These are phyloP conservation scores for Crithidia brevicula DNA, from an alignment of 208 protist genomes.

Conservation along the genomic window DNA sequence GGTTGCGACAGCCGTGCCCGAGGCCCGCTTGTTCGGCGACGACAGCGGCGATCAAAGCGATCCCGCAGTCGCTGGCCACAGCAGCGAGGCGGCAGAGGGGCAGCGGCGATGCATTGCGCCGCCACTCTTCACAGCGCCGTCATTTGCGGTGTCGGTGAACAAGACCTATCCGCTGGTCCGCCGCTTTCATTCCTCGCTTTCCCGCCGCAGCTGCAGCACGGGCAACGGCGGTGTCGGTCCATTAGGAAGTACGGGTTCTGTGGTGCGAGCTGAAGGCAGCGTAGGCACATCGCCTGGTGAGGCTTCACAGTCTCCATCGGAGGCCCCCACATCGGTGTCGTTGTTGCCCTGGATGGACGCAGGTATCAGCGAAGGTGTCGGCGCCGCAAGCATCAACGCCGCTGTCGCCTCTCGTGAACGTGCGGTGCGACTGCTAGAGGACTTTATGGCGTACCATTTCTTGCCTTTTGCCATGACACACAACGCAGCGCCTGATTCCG, in stretches of 20 bases:
- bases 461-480: conserved; percentile 65
- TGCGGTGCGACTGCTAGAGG: conserved; percentile 37
- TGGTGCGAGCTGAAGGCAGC: no score
- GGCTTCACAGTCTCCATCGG: neutral
- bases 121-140: conserved; percentile 27
- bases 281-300: neutral
- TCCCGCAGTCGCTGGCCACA: neutral
- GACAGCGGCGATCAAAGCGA: neutral
- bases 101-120: neutral
- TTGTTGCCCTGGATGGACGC: conserved; percentile 1
- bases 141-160: conserved; percentile 31
- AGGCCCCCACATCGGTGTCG: neutral
- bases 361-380: neutral
- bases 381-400: neutral
- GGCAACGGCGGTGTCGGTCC: no score
- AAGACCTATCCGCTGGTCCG: conserved; percentile 34
- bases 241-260: no score
- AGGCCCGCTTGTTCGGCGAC: conserved; percentile 50
- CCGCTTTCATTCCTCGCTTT: conserved; percentile 20
- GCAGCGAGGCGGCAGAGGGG: neutral
- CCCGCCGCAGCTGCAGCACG: no score
- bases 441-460: conserved; percentile 74
- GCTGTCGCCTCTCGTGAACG: conserved; percentile 1
- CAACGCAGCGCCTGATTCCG: conserved; percentile 25
- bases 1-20: conserved; percentile 35